Percentiles rank a stretch among this genome's conserved stretches.
Evolutionary conservation across 345 rosid genomes (phyloP).

Genomic region (Angophora floribunda): DNA sequence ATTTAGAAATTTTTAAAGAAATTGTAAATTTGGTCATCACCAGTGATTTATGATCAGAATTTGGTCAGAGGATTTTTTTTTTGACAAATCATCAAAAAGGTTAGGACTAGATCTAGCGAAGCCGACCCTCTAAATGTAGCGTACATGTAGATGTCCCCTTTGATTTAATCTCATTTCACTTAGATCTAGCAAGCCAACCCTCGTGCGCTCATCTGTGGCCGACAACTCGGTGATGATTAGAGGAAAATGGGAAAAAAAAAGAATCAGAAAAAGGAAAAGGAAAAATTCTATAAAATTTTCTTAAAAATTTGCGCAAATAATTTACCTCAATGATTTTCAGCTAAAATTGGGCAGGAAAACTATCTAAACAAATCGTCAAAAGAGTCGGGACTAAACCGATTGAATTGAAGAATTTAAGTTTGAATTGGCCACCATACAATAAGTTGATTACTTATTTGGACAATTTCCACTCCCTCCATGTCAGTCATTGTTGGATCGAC

Average conservation of each 20-base stretch:
- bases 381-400: accelerated
- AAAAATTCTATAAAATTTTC: neutral
- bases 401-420: neutral
- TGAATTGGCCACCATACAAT: accelerated
- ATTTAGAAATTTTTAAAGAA: too few relatives aligned
- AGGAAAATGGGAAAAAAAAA: neutral
- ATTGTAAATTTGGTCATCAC: too few relatives aligned
- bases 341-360: neutral
- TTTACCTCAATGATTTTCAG: accelerated
- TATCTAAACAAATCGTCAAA: neutral
- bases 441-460: neutral
- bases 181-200: too few relatives aligned
- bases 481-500: neutral
- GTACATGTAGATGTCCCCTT: neutral
- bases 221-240: neutral
- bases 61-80: too few relatives aligned
- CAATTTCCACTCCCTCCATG: neutral
- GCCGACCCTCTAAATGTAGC: neutral
- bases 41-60: too few relatives aligned
- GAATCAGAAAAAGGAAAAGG: neutral
- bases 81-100: too few relatives aligned
- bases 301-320: neutral
- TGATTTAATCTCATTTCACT: too few relatives aligned
- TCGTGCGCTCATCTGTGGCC: too few relatives aligned
- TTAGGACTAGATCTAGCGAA: too few relatives aligned